Conservation (phyloP, 176 grass and related monocot species). For the Triticum monococcum region DNA sequence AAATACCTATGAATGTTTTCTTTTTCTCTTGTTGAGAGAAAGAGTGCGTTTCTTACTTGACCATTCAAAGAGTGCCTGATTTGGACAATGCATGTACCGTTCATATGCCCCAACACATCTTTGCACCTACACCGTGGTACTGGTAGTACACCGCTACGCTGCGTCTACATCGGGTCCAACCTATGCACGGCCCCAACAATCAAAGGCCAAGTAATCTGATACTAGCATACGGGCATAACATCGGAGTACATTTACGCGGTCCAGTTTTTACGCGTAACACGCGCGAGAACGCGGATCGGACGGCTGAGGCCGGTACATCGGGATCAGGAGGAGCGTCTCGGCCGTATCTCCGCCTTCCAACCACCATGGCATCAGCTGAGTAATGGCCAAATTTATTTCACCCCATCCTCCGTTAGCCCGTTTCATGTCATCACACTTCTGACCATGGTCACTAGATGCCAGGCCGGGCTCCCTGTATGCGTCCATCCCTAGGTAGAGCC, state of each 20-base stretch:
- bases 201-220: neutral
- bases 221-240: neutral
- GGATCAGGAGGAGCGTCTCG: neutral
- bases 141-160: neutral
- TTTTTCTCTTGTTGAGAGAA: too few relatives aligned
- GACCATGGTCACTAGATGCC: neutral
- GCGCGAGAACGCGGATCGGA: neutral
- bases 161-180: neutral
- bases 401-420: neutral
- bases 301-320: neutral
- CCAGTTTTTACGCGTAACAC: neutral
- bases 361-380: neutral
- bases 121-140: neutral
- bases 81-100: neutral
- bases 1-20: too few relatives aligned
- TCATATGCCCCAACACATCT: neutral
- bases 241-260: neutral
- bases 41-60: neutral
- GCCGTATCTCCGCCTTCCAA: neutral
- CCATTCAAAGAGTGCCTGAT: neutral
- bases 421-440: slow-evolving; percentile 5
- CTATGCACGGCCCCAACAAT: neutral
- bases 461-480: neutral
- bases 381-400: neutral
- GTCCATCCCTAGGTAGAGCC: neutral